These are phyloP conservation scores for Leptomonas pyrrhocoris DNA, from an alignment of 208 protist genomes.

Conservation along the genomic window DNA sequence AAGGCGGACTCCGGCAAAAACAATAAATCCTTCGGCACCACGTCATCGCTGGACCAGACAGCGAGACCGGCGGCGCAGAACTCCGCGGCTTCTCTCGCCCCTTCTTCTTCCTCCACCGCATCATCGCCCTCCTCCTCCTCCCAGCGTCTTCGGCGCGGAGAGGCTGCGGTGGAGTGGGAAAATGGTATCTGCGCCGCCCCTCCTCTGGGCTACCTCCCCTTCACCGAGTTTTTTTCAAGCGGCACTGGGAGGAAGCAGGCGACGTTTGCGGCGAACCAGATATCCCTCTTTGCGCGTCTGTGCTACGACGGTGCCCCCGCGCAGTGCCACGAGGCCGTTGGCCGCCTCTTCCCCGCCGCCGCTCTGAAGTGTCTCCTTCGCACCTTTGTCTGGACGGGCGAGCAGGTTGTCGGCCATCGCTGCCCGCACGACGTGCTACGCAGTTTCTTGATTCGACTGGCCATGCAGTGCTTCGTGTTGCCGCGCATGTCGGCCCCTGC, in stretches of 20 bases:
- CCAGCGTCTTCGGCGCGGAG: neutral
- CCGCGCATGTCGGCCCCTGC: conserved; percentile 43
- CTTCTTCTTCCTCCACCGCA: neutral
- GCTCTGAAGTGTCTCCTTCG: conserved; percentile 47
- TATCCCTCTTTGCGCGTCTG: conserved; percentile 59
- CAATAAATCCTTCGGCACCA: neutral
- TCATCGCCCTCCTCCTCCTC: neutral
- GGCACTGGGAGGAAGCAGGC: conserved; percentile 28
- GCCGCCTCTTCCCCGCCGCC: conserved; percentile 42
- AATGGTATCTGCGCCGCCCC: conserved; percentile 1
- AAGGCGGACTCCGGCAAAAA: neutral
- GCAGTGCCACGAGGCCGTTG: conserved; percentile 50
- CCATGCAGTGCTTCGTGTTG: conserved; percentile 61
- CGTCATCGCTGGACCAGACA: neutral
- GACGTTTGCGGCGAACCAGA: conserved; percentile 51
- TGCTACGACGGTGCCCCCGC: conserved; percentile 70
- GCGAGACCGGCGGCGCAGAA: no score
- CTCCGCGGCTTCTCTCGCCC: no score
- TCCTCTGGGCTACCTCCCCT: conserved; percentile 10
- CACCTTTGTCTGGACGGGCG: conserved; percentile 49
- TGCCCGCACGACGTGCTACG: conserved; percentile 54
- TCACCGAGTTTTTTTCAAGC: conserved; percentile 44
- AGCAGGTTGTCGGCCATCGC: conserved; percentile 39
- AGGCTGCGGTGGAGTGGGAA: neutral
- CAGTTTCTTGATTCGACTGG: conserved; percentile 57